Evolutionary conservation across 2,329 filamentous ascomycete genomes (phyloP).

Genomic region (Aspergillus flavus): DNA sequence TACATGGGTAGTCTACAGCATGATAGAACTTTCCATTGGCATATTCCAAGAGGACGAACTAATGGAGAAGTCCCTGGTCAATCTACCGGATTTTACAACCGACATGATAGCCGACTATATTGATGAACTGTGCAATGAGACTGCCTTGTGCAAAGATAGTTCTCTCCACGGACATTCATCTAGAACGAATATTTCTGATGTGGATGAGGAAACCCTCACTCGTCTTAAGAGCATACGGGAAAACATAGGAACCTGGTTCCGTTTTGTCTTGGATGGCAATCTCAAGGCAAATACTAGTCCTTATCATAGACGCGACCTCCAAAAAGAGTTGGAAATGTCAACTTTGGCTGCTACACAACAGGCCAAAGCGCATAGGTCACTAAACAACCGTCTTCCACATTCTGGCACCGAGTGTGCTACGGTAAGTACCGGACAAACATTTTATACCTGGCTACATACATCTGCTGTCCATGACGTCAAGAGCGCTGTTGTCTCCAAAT

Average conservation of each 20-base stretch:
- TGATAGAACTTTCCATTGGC: neutral
- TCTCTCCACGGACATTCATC: too few relatives aligned
- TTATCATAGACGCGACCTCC: neutral
- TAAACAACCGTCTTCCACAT: neutral
- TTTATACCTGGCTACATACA: slow-evolving; percentile 1
- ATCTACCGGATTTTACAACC: neutral
- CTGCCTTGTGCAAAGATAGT: too few relatives aligned
- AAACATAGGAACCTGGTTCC: neutral
- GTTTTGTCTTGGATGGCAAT: neutral
- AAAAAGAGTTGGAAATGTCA: neutral
- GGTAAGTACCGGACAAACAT: neutral
- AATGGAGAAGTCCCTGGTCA: neutral
- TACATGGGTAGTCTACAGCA: neutral
- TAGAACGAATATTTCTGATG: too few relatives aligned
- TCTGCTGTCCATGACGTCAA: neutral
- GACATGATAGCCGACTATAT: neutral
- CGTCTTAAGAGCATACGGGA: neutral
- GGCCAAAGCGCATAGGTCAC: neutral
- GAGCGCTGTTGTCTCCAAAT: neutral
- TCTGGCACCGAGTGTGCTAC: neutral
- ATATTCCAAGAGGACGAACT: neutral
- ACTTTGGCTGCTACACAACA: neutral
- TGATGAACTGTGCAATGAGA: neutral
- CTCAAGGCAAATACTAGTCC: neutral
- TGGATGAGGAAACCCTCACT: too few relatives aligned